These are phyloP conservation scores for Mrakia gelida DNA, from an alignment of 768 basidiomycete species.

Conservation along the genomic window DNA sequence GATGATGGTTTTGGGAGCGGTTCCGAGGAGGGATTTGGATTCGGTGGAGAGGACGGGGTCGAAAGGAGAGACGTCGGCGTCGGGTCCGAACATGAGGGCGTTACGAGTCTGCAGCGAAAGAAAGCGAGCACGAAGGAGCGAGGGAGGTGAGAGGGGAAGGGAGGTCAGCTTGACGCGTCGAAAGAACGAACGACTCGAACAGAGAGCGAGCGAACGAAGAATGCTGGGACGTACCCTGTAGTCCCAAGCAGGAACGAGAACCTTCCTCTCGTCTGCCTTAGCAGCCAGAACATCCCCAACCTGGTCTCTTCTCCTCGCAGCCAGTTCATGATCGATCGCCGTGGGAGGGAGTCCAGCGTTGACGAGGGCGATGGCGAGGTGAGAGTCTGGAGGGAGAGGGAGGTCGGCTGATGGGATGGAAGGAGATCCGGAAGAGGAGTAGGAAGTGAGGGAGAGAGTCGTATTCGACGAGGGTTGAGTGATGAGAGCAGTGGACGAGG, in stretches of 20 bases:
- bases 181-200: neutral
- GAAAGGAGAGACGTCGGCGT: slow-evolving; percentile 80
- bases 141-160: neutral
- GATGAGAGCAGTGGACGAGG: slow-evolving; percentile 24
- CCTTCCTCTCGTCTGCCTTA: slow-evolving; percentile 38
- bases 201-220: slow-evolving; percentile 44
- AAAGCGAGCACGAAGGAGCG: neutral
- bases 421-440: slow-evolving; percentile 21
- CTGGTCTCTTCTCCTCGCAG: neutral
- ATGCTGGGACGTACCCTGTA: slow-evolving; percentile 36
- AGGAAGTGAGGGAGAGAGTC: neutral
- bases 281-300: slow-evolving; percentile 23
- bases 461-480: neutral
- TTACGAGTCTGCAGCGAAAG: slow-evolving; percentile 70
- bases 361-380: slow-evolving; percentile 40
- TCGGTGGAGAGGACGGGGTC: slow-evolving; percentile 42
- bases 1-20: slow-evolving; percentile 56
- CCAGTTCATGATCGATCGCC: slow-evolving; percentile 32
- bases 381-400: slow-evolving; percentile 38
- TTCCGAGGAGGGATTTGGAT: slow-evolving; percentile 22
- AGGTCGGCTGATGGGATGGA: slow-evolving; percentile 15
- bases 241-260: slow-evolving; percentile 32
- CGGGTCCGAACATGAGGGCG: slow-evolving; percentile 90
- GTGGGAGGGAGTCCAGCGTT: slow-evolving; percentile 44
- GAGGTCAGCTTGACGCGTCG: slow-evolving; percentile 20